Percentiles rank a stretch among this genome's conserved stretches.
Conservation (phyloP, 108 stramenopile genomes). For the Discostella stelligeroides region DNA sequence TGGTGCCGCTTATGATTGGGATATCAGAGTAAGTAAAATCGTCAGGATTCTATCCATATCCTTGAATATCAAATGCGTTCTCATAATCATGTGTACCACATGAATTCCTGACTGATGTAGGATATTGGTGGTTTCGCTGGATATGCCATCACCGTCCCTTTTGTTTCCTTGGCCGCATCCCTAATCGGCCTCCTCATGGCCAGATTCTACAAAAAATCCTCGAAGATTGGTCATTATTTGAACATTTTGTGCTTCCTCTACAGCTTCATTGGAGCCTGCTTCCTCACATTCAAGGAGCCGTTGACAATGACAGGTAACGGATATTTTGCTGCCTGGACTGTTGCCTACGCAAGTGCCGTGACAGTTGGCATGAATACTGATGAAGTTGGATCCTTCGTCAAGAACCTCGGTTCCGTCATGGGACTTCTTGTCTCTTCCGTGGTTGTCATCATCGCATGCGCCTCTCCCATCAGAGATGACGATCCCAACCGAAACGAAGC, state of each 20-base stretch:
- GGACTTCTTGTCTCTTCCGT: constrained; percentile 39
- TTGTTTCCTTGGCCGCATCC: constrained; percentile 30
- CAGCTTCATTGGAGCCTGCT: constrained; percentile 54
- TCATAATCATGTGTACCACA: not conserved
- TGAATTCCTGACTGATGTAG: not conserved
- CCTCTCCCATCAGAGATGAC: constrained; percentile 22
- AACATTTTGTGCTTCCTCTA: constrained; percentile 39
- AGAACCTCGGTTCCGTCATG: constrained; percentile 36
- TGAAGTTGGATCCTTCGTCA: constrained; percentile 16
- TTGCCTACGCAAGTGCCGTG: constrained; percentile 40
- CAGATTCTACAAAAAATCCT: constrained; percentile 12
- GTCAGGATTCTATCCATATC: no score
- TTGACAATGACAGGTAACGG: constrained; percentile 52
- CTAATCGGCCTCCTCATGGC: constrained; percentile 15
- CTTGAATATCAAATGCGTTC: not conserved
- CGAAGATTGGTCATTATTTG: constrained; percentile 15
- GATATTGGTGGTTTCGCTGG: constrained; percentile 3
- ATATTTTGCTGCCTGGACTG: constrained; percentile 60
- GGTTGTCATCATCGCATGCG: constrained; percentile 40
- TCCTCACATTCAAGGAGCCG: constrained; percentile 55
- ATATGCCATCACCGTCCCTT: constrained; percentile 46
- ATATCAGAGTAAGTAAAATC: not conserved
- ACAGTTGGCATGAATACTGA: constrained; percentile 21
- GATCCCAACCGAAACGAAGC: constrained; percentile 17
- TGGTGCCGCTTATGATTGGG: constrained; percentile 7